Conservation (phyloP, 495 filamentous ascomycete genomes). For the Hyphodiscus hymeniophilus region DNA sequence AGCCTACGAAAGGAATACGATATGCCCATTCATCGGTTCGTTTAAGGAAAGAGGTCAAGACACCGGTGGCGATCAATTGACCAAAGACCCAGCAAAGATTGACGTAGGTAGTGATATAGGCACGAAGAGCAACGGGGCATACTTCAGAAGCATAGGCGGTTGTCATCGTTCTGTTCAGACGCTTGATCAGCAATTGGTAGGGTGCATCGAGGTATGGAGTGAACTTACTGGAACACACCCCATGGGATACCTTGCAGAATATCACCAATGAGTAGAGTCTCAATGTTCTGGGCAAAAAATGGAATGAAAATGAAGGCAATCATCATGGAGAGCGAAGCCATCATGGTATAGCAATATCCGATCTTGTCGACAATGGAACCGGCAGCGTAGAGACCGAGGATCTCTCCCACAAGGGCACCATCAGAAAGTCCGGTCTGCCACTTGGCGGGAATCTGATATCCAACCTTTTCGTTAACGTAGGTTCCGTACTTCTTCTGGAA, state of each 20-base stretch:
- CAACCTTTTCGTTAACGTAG: not conserved
- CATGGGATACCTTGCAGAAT: slow-evolving; percentile 66
- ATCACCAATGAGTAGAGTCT: slow-evolving; percentile 53
- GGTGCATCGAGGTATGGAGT: slow-evolving; percentile 33
- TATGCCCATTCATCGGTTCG: not conserved
- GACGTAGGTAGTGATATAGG: slow-evolving; percentile 59
- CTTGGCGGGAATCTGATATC: slow-evolving; percentile 43
- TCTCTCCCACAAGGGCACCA: slow-evolving; percentile 56
- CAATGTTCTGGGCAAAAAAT: slow-evolving; percentile 54
- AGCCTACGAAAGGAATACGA: slow-evolving; percentile 20
- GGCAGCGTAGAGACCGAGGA: slow-evolving; percentile 65
- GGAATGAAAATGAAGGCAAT: slow-evolving; percentile 44
- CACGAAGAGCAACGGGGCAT: slow-evolving; percentile 49
- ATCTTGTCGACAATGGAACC: slow-evolving; percentile 57
- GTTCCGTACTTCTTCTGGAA: slow-evolving; percentile 21
- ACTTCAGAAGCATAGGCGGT: slow-evolving; percentile 68
- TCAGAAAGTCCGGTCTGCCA: slow-evolving; percentile 72
- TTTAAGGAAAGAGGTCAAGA: slow-evolving; percentile 47
- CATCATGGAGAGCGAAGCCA: slow-evolving; percentile 45
- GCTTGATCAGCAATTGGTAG: not conserved
- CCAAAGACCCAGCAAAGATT: slow-evolving; percentile 42
- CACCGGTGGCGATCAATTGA: slow-evolving; percentile 52
- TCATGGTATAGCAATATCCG: slow-evolving; percentile 42
- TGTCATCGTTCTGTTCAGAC: slow-evolving; percentile 42
- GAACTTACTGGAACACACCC: slow-evolving; percentile 51